A percentile compares a stretch with the other conserved stretches of the same genome.
These are phyloP conservation scores for Aegilops longissima DNA, from an alignment of 176 grass and related monocot genomes.

Conservation along the genomic window DNA sequence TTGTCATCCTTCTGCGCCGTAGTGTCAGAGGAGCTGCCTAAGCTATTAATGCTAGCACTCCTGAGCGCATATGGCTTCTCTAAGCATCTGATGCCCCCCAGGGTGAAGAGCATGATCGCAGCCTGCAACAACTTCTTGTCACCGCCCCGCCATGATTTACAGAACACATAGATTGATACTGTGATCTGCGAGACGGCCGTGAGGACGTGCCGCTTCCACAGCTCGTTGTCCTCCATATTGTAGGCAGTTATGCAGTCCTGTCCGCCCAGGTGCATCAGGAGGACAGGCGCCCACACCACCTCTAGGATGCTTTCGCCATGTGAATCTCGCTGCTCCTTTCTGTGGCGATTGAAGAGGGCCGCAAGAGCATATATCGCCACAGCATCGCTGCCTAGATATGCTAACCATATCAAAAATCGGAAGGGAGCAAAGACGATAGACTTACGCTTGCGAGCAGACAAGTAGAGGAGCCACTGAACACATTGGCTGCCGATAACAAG, in stretches of 20 bases:
- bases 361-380: background rate
- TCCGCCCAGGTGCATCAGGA: background rate
- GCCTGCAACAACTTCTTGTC: background rate
- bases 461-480: background rate
- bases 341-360: background rate
- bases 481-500: background rate
- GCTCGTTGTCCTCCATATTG: conserved; percentile 19
- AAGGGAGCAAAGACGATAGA: background rate
- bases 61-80: background rate
- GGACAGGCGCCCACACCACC: background rate
- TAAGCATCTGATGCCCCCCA: background rate
- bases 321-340: background rate
- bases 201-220: background rate
- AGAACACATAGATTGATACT: background rate
- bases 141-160: background rate
- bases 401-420: background rate
- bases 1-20: background rate
- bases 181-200: background rate
- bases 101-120: background rate
- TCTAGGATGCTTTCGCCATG: background rate
- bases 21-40: background rate
- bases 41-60: background rate
- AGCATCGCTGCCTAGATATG: background rate
- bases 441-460: background rate
- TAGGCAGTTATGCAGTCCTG: background rate